Evolutionary conservation across 1,284 basidiomycete genomes (phyloP).

Genomic region (Meripilus lineatus): DNA sequence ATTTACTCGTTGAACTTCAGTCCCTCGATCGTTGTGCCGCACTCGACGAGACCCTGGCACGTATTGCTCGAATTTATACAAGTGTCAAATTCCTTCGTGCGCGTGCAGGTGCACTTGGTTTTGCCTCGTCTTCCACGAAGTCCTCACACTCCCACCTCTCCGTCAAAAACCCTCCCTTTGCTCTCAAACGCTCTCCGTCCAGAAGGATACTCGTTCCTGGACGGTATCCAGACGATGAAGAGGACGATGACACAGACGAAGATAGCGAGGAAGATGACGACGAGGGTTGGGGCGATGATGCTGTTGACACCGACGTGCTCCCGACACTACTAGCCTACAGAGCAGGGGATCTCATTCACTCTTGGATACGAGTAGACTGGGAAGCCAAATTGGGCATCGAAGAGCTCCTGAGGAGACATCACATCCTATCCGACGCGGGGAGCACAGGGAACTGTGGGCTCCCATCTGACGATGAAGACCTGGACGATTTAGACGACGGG

Average conservation of each 20-base stretch:
- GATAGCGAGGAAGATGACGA: slow-evolving; percentile 30
- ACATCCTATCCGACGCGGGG: slow-evolving; percentile 35
- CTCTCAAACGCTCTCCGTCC: slow-evolving; percentile 20
- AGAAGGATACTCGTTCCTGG: slow-evolving; percentile 18
- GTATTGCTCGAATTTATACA: slow-evolving; percentile 64
- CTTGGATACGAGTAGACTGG: slow-evolving; percentile 84
- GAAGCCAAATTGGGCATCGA: slow-evolving; percentile 67
- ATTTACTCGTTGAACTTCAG: slow-evolving; percentile 30
- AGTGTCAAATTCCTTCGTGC: slow-evolving; percentile 77
- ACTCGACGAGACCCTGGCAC: slow-evolving; percentile 65
- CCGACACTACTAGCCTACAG: slow-evolving; percentile 82
- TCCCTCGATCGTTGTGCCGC: slow-evolving; percentile 68
- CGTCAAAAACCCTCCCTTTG: slow-evolving; percentile 16
- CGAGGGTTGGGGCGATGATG: slow-evolving; percentile 43
- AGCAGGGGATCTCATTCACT: slow-evolving; percentile 74
- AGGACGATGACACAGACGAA: slow-evolving; percentile 34
- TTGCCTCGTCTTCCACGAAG: slow-evolving; percentile 41
- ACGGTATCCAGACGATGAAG: slow-evolving; percentile 34
- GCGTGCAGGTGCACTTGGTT: slow-evolving; percentile 72
- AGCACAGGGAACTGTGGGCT: slow-evolving; percentile 32
- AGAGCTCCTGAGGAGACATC: slow-evolving; percentile 56
- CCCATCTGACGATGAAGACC: slow-evolving; percentile 39
- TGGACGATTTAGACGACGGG: slow-evolving; percentile 31
- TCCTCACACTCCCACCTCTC: slow-evolving; percentile 8
- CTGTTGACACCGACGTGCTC: slow-evolving; percentile 75